phyloP scores from a whole-genome alignment of 164 flowering plant genomes.

The Magnolia officinalis region DNA sequence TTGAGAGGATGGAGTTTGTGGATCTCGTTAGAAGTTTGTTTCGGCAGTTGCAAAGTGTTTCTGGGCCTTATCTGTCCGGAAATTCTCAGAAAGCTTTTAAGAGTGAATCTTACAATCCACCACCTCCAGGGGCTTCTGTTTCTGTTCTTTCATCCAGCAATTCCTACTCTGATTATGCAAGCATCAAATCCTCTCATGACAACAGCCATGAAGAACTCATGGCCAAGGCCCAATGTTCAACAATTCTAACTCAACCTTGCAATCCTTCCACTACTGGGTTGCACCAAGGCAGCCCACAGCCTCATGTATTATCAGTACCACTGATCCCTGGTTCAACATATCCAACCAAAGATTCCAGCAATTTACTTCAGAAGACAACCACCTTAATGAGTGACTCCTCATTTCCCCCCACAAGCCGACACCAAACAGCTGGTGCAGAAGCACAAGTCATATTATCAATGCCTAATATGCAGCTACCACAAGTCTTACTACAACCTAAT shows the following conservation, averaged over 20 bases:
- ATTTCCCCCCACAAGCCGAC: slow-evolving; percentile 14
- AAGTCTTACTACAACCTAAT: slow-evolving; percentile 13
- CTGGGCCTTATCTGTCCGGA: slow-evolving; percentile 16
- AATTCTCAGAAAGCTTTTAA: slow-evolving; percentile 22
- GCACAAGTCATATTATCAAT: slow-evolving; percentile 22
- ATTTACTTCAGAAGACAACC: slow-evolving; percentile 1
- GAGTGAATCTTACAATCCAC: slow-evolving; percentile 23
- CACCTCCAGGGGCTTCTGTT: slow-evolving; percentile 28
- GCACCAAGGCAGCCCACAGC: slow-evolving; percentile 10
- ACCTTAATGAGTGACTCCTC: slow-evolving; percentile 12
- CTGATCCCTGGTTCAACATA: neutral
- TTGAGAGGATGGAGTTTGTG: slow-evolving; percentile 48
- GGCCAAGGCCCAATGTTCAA: slow-evolving; percentile 15
- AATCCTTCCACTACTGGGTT: slow-evolving; percentile 15
- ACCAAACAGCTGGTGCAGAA: slow-evolving; percentile 12
- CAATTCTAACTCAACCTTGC: slow-evolving; percentile 12
- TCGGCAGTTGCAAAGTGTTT: slow-evolving; percentile 23
- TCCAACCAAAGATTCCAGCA: slow-evolving; percentile 1
- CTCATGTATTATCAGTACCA: slow-evolving; percentile 5
- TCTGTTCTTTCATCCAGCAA: slow-evolving; percentile 28
- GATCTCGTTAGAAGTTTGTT: slow-evolving; percentile 42
- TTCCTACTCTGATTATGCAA: slow-evolving; percentile 22
- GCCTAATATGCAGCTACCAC: slow-evolving; percentile 22
- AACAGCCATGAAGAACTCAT: slow-evolving; percentile 20
- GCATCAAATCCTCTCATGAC: slow-evolving; percentile 14